Conservation (phyloP, 2,329 filamentous ascomycete genomes). For the Cladobotryum mycophilum region DNA sequence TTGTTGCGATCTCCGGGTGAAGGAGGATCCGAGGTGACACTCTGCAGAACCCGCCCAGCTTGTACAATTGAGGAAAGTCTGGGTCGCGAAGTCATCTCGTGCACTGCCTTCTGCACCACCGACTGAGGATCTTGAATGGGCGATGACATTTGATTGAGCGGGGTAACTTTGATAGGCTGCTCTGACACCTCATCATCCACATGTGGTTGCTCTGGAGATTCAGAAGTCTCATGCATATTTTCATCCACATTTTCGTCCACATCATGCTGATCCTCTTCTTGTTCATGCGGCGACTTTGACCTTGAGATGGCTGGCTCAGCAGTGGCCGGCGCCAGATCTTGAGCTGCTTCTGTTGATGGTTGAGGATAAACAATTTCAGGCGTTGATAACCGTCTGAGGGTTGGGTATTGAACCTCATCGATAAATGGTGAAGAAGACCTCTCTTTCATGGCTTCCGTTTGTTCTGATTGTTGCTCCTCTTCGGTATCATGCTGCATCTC, state of each 20-base stretch:
- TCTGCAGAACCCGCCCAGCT: conserved; percentile 50
- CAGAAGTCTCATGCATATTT: conserved; percentile 12
- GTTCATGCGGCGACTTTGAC: conserved; percentile 6
- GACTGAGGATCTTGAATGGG: conserved; percentile 30
- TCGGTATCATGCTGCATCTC: neutral
- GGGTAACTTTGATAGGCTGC: conserved; percentile 26
- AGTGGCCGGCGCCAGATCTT: neutral
- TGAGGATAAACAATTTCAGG: conserved; percentile 12
- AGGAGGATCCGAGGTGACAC: conserved; percentile 52
- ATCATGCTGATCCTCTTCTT: conserved; percentile 1
- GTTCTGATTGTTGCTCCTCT: neutral
- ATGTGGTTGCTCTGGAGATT: conserved; percentile 7
- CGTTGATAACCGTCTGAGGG: conserved; percentile 21
- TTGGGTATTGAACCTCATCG: neutral
- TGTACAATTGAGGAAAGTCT: conserved; percentile 53
- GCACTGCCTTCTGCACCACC: conserved; percentile 20
- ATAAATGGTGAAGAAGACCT: neutral
- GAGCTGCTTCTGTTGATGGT: neutral
- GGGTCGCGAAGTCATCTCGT: conserved; percentile 32
- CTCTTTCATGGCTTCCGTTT: neutral
- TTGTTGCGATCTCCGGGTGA: conserved; percentile 47
- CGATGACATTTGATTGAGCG: conserved; percentile 32
- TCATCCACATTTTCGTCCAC: conserved; percentile 9
- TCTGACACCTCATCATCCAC: neutral
- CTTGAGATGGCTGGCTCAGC: neutral